These are phyloP conservation scores for Chionographis japonica DNA, from an alignment of 106 monocot genomes.

Conservation along the genomic window DNA sequence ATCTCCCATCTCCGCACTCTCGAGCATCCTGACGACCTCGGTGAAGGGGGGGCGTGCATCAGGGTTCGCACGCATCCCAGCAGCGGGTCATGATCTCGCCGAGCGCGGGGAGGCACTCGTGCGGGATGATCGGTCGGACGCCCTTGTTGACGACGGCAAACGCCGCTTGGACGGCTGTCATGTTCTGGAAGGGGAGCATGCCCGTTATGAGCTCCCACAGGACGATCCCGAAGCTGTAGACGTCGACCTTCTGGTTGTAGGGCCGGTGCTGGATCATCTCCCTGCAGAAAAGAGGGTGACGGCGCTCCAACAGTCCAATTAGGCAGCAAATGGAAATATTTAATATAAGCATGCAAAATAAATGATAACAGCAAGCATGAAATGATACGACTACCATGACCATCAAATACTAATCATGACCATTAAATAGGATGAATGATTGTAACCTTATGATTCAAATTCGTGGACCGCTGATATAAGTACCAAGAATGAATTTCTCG, in stretches of 20 bases:
- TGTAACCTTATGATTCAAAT: too few species aligned
- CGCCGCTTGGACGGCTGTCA: conserved; percentile 35
- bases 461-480: too few species aligned
- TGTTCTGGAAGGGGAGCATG: conserved; percentile 28
- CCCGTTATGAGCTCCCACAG: conserved; percentile 45
- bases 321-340: background rate
- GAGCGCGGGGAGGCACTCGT: conserved; percentile 30
- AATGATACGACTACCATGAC: background rate
- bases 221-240: conserved; percentile 35
- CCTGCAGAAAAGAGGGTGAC: conserved; percentile 5
- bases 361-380: background rate
- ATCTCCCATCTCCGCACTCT: conserved; percentile 40
- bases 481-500: too few species aligned
- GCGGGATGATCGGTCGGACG: conserved; percentile 19
- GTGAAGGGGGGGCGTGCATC: conserved; percentile 32
- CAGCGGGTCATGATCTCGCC: conserved; percentile 36
- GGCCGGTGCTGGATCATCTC: conserved; percentile 39
- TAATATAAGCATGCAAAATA: background rate
- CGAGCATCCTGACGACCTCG: conserved; percentile 36
- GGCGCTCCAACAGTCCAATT: background rate
- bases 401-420: too few species aligned
- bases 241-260: conserved; percentile 32
- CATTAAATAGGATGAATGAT: too few species aligned
- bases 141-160: conserved; percentile 39
- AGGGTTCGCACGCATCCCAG: conserved; percentile 35